Evolutionary conservation across 352 stramenopile species (phyloP).

Genomic region (Globisporangium radiosum): DNA sequence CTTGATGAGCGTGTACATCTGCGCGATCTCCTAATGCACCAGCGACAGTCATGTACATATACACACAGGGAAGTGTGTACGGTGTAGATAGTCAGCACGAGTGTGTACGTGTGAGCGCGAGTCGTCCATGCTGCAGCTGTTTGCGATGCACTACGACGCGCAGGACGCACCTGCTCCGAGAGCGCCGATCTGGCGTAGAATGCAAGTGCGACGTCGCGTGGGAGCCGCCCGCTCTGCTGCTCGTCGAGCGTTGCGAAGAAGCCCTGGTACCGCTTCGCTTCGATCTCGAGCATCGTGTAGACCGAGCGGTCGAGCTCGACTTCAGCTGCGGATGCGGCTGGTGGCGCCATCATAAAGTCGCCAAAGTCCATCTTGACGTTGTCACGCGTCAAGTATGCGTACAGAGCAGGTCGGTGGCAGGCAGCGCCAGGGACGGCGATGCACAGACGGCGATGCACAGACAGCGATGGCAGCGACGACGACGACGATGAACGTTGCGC

Average conservation of each 20-base stretch:
- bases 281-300: conserved; percentile 62
- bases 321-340: not conserved
- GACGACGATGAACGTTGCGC: no score
- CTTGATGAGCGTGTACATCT: no score
- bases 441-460: no score
- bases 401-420: no score
- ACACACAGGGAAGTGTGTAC: no score
- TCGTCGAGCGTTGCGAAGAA: conserved; percentile 55
- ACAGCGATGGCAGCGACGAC: no score
- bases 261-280: conserved; percentile 41
- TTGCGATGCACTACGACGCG: not conserved
- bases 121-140: not conserved
- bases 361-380: conserved; percentile 15
- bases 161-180: conserved; percentile 19
- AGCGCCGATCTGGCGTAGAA: conserved; percentile 63
- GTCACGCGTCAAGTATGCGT: no score
- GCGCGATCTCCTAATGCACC: no score
- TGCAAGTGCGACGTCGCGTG: conserved; percentile 23
- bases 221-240: conserved; percentile 9
- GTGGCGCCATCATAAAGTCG: conserved; percentile 8
- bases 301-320: conserved; percentile 24
- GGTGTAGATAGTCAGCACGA: not conserved
- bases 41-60: no score
- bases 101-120: not conserved
- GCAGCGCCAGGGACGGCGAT: no score